Percentiles rank a stretch among this genome's conserved stretches.
These are phyloP conservation scores for Nymphaea thermarum DNA, from an alignment of 164 flowering plant genomes.

Conservation along the genomic window DNA sequence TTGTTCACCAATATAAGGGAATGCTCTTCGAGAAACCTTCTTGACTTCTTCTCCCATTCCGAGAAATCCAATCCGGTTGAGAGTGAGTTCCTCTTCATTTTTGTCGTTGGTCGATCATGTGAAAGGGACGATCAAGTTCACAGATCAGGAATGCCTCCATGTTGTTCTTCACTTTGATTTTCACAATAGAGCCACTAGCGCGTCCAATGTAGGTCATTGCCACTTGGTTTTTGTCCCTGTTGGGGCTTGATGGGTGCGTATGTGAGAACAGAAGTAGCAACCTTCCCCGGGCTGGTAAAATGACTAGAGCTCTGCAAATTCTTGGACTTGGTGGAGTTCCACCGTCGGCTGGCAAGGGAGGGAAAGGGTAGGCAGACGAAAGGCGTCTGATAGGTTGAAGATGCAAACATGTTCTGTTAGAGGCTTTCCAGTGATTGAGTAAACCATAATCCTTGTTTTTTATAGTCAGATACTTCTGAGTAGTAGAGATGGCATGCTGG, in stretches of 20 bases:
- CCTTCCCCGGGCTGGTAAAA: background rate
- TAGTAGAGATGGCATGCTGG: too few relatives aligned
- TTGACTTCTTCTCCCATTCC: too few relatives aligned
- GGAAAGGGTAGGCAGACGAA: background rate
- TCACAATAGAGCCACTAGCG: constrained; percentile 83
- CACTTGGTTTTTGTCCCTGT: constrained; percentile 59
- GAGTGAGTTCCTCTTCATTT: constrained; percentile 98
- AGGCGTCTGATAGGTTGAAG: background rate
- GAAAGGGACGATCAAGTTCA: constrained; percentile 81
- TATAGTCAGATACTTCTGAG: too few relatives aligned
- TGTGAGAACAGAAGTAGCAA: constrained; percentile 2
- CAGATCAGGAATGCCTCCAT: constrained; percentile 76
- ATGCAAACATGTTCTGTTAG: background rate
- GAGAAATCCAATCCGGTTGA: constrained; percentile 18
- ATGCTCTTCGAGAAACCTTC: too few relatives aligned
- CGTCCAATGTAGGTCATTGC: constrained; percentile 92
- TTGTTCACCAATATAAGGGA: too few relatives aligned
- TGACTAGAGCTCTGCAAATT: background rate
- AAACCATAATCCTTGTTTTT: too few relatives aligned
- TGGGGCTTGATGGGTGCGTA: constrained; percentile 37
- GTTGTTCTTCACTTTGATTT: constrained; percentile 76
- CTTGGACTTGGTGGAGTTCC: background rate
- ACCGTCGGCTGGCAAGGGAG: background rate
- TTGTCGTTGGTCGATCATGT: constrained; percentile 87
- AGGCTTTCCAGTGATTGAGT: too few relatives aligned